Percentiles rank a stretch among this genome's conserved stretches.
Conservation (phyloP, 2,329 filamentous ascomycete genomes). For the Ophiosphaerella korrae region DNA sequence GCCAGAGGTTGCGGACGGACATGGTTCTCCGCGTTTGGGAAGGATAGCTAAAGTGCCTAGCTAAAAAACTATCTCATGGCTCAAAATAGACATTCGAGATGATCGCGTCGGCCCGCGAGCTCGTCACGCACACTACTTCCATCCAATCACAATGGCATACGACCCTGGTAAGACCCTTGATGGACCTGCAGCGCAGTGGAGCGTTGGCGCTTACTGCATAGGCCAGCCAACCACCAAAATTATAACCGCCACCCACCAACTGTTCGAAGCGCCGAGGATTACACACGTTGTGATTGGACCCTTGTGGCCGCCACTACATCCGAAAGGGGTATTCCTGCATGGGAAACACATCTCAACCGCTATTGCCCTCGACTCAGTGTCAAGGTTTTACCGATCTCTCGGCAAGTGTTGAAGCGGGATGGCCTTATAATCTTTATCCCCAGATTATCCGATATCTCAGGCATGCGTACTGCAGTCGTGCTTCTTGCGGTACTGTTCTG, state of each 20-base stretch:
- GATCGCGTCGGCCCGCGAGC: conserved; percentile 39
- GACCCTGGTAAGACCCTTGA: conserved; percentile 17
- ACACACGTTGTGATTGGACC: conserved; percentile 39
- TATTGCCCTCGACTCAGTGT: conserved; percentile 30
- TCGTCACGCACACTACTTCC: conserved; percentile 37
- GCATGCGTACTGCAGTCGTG: conserved; percentile 23
- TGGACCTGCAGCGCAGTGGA: conserved; percentile 28
- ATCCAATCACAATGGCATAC: conserved; percentile 32
- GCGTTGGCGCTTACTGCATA: conserved; percentile 43
- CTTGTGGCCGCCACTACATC: conserved; percentile 26
- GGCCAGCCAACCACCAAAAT: conserved; percentile 42
- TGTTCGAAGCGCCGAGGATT: conserved; percentile 40
- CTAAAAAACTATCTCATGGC: conserved; percentile 16
- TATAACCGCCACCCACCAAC: conserved; percentile 41
- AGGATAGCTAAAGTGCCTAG: conserved; percentile 11
- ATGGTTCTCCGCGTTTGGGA: conserved; percentile 22
- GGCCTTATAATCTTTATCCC: conserved; percentile 42
- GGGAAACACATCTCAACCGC: conserved; percentile 40
- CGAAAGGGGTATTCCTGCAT: conserved; percentile 38
- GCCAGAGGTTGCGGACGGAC: background rate
- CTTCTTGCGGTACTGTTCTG: conserved; percentile 19
- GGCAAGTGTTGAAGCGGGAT: conserved; percentile 19
- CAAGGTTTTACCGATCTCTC: conserved; percentile 18
- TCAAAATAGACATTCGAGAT: conserved; percentile 43
- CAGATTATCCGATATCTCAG: conserved; percentile 33